Evolutionary conservation across 176 grass and related monocot genomes (phyloP), one percentile per base, ranked within the genome.

Genomic region (Typha latifolia): DNA sequence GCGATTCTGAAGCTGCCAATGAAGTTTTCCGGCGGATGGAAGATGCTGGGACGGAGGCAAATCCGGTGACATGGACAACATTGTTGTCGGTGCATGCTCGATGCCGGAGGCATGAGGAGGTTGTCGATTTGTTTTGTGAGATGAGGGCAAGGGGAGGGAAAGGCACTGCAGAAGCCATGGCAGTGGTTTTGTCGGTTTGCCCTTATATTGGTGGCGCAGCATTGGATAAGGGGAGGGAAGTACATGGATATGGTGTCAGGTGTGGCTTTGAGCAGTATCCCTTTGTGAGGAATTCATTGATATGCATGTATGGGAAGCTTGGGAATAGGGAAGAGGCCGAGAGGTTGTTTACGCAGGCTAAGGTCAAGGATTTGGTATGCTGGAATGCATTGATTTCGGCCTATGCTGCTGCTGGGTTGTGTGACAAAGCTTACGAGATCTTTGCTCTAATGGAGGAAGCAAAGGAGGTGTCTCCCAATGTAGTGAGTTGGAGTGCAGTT

Each of bases 271-370:
- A 63, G 12, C 68, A 61, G 24, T 79, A 67, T 72, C 3, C 73
- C 64, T 87, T 87, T 59, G 81, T 91, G 48, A 79, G 55, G 6
- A 91, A 84, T 68, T 91, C 84, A 1, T 18, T 87, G 48, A 66
- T 87, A 12, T 91, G 88, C 75, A 76, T 87, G 88, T 91, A 91
- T 4, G 84, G 84, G 14, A 91, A 91, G 68, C 71, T 87, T 2
- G 48, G 81, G 10, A 16, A 56, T 20, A 79, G 77, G 66, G 78
- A 70, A 9, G 84, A 70, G 1, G 81, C 88, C 0, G 18, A 21
- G 67, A 66, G 37, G 71, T 12, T 82, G 19, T 91, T 87, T 64
- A 0, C 1, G 15, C 51, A 70, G 5, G 63, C 78, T 0, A 2
- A 29, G 5, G 34, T 34, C 47, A 86, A 48, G 48, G 80, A 84